Evolutionary conservation across 805 yeast genomes (phyloP).

Genomic region (Ogataea polymorpha): DNA sequence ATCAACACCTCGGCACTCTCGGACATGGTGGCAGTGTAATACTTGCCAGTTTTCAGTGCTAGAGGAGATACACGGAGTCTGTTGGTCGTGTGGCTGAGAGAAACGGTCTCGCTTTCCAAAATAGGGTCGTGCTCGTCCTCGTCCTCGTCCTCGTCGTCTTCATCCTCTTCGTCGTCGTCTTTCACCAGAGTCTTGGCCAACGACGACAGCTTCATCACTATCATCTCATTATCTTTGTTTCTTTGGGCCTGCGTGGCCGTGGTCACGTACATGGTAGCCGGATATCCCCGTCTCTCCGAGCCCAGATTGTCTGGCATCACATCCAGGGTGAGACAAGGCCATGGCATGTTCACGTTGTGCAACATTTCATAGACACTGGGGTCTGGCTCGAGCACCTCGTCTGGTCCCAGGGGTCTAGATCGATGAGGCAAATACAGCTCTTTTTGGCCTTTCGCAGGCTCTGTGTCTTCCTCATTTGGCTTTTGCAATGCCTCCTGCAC

Average conservation of each 20-base stretch:
- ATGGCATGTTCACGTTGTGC: constrained; percentile 88
- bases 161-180: constrained; percentile 73
- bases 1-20: constrained; percentile 89
- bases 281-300: constrained; percentile 81
- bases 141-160: constrained; percentile 67
- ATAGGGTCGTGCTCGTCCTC: constrained; percentile 77
- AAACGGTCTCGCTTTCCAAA: constrained; percentile 77
- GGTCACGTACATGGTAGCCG: constrained; percentile 79
- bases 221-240: constrained; percentile 83
- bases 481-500: constrained; percentile 34
- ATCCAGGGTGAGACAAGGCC: constrained; percentile 96
- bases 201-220: constrained; percentile 78
- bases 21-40: constrained; percentile 80
- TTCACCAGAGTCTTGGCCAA: constrained; percentile 83
- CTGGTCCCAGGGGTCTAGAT: constrained; percentile 88
- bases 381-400: constrained; percentile 94
- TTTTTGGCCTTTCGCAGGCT: constrained; percentile 16
- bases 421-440: constrained; percentile 82
- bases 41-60: constrained; percentile 70
- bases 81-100: constrained; percentile 81
- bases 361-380: constrained; percentile 95
- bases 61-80: constrained; percentile 83
- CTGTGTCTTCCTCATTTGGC: constrained; percentile 35
- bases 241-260: constrained; percentile 93
- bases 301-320: constrained; percentile 85